Evolutionary conservation across 345 rosid genomes (phyloP), one percentile per base, ranked within the genome.

Genomic region (Acer yangbiense): DNA sequence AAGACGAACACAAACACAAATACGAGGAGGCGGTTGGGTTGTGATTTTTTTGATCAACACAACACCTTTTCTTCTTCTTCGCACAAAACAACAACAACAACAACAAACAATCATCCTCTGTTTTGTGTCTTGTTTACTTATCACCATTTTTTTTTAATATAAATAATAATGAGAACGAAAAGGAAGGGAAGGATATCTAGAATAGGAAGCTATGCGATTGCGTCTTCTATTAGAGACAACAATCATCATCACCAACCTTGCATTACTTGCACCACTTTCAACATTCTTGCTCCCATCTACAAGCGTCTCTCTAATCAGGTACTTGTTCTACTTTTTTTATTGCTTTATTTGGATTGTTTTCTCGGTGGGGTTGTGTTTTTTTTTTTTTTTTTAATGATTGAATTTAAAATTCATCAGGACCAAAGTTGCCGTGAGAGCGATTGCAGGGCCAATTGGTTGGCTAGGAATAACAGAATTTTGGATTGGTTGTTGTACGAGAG

Each of bases 281-380:
- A 91, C 79, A 90, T 93, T 82, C 92, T 93, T 17, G 98, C 98
- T 62, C 98, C 98, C 11, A 93, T 95, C 77, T 95, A 93, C 81
- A 91, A 92, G 76, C 97, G 95, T 72, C 86, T 93, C 81, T 82
- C 87, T n/a, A 86, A 67, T 21, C 80, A 90, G 91, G 92, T 85
- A 55, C 11, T 61, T 18, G 35, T 9, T 20, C 3, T 32, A 43
- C 4, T 54, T 60, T 57, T 1, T 14, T 63, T 77, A 7, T 61
- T 20, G 6, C 9, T 10, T 17, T 21, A 2, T 39, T 62, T 63
- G 2, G 6, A 17, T 39, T 52, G 12, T 66, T 68, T 72, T 72
- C 32, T 14, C 16, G 18, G 9, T 29, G 70, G n/a, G 20, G 9
- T 48, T 72, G 63, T 16, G 27, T 62, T 52, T 17, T 14, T 32